Evolutionary conservation across 257 asterid genomes (phyloP), one percentile per base, ranked within the genome.

Genomic region (Solanum raphanifolium): DNA sequence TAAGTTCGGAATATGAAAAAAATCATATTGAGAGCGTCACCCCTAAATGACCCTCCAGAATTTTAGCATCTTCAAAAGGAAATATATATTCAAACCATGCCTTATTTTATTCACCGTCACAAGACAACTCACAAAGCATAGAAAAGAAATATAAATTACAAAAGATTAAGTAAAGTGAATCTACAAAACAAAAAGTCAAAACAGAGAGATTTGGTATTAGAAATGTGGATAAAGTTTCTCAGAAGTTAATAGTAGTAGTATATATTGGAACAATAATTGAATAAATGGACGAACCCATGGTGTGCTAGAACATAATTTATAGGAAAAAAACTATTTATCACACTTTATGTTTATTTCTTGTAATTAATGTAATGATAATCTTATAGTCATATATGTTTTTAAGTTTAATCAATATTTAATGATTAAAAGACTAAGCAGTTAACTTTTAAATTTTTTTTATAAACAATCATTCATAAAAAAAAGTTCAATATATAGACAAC

Each of bases 31-130:
- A 0, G 1, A 55, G n/a, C 4, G 0, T 18, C 4, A 52, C n/a
- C 8, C 0, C 23, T 52, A 18, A 52, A 52, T 52, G 3, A 0
- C 23, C 62, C 62, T 52, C 41, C 23, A 69, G 1, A 69, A 69
- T 69, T 29, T 71, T 71, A 71, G 79, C 79, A 72, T 72, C 79
- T 32, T 72, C 43, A 32, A 72, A 72, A 72, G 43, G 43, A 72
- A 32, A 72, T 32, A 34, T 7, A 13, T 32, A 18, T 2, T 72
- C 15, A 72, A 32, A 72, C 13, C 15, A 72, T 18, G 23, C 43
- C 25, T 32, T 72, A 72, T 32, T 72, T 32, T 72, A 32, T 8
- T 72, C 79, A 72, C 79, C 79, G 43, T 32, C 79, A 32, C 79
- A 72, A 72, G 62, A 52, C 62, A 52, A 52, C 79, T 72, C 25